Evolutionary conservation across 2,329 filamentous ascomycete genomes (phyloP).

Genomic region (Plectosphaerella sp.): DNA sequence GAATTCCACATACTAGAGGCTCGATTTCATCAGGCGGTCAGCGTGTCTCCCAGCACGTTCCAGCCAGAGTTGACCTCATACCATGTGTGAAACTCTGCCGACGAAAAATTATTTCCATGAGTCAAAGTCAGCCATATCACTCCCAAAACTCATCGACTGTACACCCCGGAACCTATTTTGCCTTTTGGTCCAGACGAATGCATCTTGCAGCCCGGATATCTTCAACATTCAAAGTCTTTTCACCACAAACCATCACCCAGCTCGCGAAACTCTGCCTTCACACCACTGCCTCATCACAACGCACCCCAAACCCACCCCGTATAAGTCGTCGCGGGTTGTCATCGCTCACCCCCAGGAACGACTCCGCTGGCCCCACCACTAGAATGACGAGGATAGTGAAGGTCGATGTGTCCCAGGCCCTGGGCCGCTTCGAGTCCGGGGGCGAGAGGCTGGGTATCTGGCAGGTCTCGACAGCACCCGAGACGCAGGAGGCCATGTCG

Average conservation of each 20-base stretch:
- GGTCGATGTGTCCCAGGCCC: conserved; percentile 20
- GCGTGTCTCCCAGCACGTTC: too few relatives aligned
- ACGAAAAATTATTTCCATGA: too few relatives aligned
- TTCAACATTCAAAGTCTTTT: not conserved
- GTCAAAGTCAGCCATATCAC: too few relatives aligned
- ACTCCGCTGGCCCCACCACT: conserved; percentile 4
- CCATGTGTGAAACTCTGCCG: too few relatives aligned
- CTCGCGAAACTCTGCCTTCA: not conserved
- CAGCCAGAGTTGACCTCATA: too few relatives aligned
- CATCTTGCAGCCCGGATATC: too few relatives aligned
- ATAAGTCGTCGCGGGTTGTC: conserved; percentile 8
- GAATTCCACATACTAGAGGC: too few relatives aligned
- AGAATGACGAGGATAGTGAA: conserved; percentile 37
- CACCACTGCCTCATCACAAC: not conserved
- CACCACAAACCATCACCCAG: too few relatives aligned
- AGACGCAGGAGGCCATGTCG: conserved; percentile 23
- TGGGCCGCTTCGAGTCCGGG: conserved; percentile 27
- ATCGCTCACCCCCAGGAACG: not conserved
- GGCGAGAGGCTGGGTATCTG: conserved; percentile 35
- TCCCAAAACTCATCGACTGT: too few relatives aligned
- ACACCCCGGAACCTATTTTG: too few relatives aligned
- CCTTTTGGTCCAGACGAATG: too few relatives aligned
- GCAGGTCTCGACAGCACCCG: conserved; percentile 26
- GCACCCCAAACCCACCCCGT: not conserved
- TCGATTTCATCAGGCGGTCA: too few relatives aligned